A percentile compares a stretch with the other conserved stretches of the same genome.
Conservation (phyloP, 2,329 filamentous ascomycete species). For the Cladosporium sp. region DNA sequence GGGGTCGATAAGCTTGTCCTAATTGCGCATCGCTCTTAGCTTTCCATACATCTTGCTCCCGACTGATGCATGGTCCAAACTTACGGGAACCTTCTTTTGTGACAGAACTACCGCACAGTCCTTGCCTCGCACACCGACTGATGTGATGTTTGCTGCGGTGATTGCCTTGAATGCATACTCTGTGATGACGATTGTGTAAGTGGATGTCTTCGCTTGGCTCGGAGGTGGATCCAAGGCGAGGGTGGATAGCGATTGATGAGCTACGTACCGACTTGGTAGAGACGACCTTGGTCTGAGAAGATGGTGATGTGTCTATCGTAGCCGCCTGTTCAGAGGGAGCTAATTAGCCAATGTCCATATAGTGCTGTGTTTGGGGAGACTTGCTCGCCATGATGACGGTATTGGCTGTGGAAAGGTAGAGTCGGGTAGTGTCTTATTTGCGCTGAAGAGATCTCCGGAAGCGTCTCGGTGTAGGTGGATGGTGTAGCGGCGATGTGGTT, state of each 20-base stretch:
- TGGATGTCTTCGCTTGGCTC: neutral
- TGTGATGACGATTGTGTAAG: slow-evolving; percentile 38
- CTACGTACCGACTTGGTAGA: slow-evolving; percentile 97
- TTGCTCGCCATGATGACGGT: slow-evolving; percentile 12
- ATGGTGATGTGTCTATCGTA: slow-evolving; percentile 99
- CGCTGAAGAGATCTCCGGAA: neutral
- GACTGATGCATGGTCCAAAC: slow-evolving; percentile 31
- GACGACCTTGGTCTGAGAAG: slow-evolving; percentile 95
- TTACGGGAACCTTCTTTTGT: slow-evolving; percentile 98
- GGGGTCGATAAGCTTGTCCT: slow-evolving; percentile 99
- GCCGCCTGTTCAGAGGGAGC: slow-evolving; percentile 54
- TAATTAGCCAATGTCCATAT: neutral
- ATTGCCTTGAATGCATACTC: slow-evolving; percentile 99
- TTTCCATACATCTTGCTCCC: neutral
- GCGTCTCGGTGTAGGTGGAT: neutral
- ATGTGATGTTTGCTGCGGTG: slow-evolving; percentile 98
- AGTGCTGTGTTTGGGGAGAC: neutral
- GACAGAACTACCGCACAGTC: slow-evolving; percentile 95
- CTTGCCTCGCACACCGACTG: slow-evolving; percentile 92
- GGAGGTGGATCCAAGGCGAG: neutral
- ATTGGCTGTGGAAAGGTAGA: neutral
- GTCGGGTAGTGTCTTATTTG: neutral
- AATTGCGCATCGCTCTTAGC: slow-evolving; percentile 20
- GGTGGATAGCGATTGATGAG: neutral
- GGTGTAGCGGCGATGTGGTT: neutral